phyloP scores from a whole-genome alignment of 441 rosid species.

The Biscutella laevigata region DNA sequence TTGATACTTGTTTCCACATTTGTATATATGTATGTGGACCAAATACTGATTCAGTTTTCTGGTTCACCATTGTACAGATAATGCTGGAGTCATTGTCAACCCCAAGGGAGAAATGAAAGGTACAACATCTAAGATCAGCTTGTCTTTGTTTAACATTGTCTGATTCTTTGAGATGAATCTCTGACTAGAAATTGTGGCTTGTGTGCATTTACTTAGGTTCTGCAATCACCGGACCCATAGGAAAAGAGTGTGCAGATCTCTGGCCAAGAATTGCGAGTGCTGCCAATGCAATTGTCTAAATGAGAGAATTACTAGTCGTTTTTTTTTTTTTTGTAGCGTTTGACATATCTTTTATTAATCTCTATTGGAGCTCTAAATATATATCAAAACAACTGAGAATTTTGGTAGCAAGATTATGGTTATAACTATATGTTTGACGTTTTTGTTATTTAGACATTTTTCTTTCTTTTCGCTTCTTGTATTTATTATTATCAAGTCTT shows the following conservation, averaged over 20 bases:
- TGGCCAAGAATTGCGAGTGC: slow-evolving; percentile 88
- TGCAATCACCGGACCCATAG: slow-evolving; percentile 66
- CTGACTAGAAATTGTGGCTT: too few relatives aligned
- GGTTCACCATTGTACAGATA: slow-evolving; percentile 30
- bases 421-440: too few relatives aligned
- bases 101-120: slow-evolving; percentile 82
- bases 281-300: slow-evolving; percentile 81
- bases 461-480: too few relatives aligned
- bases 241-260: slow-evolving; percentile 65
- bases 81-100: slow-evolving; percentile 72
- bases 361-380: too few relatives aligned
- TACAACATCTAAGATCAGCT: too few relatives aligned
- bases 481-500: too few relatives aligned
- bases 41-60: not conserved
- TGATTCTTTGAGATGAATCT: too few relatives aligned
- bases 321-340: too few relatives aligned
- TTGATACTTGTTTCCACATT: not conserved
- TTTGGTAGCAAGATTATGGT: slow-evolving; percentile 6
- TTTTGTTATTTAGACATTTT: slow-evolving; percentile 9
- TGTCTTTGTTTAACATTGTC: too few relatives aligned
- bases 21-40: not conserved
- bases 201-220: too few relatives aligned
- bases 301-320: too few relatives aligned
- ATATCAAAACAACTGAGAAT: not conserved
- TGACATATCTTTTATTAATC: too few relatives aligned